A percentile compares a stretch with the other conserved stretches of the same genome.
Conservation (phyloP, 179 eudicot genomes). For the Actinidia chinensis region DNA sequence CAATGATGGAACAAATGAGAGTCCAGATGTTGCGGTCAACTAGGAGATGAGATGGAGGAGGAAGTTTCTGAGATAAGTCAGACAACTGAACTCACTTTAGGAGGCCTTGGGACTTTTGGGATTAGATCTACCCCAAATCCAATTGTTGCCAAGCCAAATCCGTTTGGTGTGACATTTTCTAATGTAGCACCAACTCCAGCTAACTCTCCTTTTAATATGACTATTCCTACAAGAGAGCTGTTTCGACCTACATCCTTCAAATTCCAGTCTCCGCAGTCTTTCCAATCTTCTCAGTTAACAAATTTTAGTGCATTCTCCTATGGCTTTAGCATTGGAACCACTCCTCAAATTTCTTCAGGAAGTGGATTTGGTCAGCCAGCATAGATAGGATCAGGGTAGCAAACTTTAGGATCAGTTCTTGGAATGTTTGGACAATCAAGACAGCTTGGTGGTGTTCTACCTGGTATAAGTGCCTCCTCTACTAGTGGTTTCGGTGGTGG, state of each 20-base stretch:
- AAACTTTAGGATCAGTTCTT: slow-evolving; percentile 91
- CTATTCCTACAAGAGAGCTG: slow-evolving; percentile 66
- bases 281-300: slow-evolving; percentile 56
- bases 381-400: slow-evolving; percentile 78
- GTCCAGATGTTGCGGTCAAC: slow-evolving; percentile 33
- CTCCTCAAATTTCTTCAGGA: slow-evolving; percentile 47
- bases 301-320: slow-evolving; percentile 38
- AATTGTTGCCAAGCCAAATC: slow-evolving; percentile 53
- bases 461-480: slow-evolving; percentile 36
- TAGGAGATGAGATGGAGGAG: slow-evolving; percentile 97
- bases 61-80: slow-evolving; percentile 77
- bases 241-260: slow-evolving; percentile 91
- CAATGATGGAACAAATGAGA: slow-evolving; percentile 28
- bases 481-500: slow-evolving; percentile 40
- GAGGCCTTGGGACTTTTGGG: slow-evolving; percentile 77
- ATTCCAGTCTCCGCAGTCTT: slow-evolving; percentile 58
- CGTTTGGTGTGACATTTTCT: slow-evolving; percentile 57
- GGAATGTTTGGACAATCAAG: slow-evolving; percentile 98
- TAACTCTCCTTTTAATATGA: slow-evolving; percentile 36
- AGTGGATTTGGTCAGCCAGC: slow-evolving; percentile 80
- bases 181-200: slow-evolving; percentile 28
- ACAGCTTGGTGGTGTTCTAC: slow-evolving; percentile 66
- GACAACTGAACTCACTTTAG: slow-evolving; percentile 51
- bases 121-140: slow-evolving; percentile 54
- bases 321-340: slow-evolving; percentile 47